These are phyloP conservation scores for Ogataea nonfermentans DNA, from an alignment of 805 yeast genomes.

Conservation along the genomic window DNA sequence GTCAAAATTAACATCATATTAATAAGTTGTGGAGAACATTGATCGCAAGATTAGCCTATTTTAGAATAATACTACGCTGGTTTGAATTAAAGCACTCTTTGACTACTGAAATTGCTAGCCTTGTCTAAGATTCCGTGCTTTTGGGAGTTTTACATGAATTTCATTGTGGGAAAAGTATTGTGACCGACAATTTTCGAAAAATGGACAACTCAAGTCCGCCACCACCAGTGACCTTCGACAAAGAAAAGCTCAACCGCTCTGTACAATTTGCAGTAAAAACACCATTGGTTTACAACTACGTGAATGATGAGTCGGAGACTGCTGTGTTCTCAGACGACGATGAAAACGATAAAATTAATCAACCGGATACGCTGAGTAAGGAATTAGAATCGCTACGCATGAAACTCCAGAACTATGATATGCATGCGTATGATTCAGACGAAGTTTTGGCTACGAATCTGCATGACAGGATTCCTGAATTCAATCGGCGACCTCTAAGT, in stretches of 20 bases:
- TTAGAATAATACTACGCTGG: too few species aligned
- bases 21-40: too few species aligned
- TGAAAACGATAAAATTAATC: background rate
- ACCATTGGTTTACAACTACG: constrained; percentile 19
- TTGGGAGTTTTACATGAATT: too few species aligned
- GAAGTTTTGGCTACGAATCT: background rate
- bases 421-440: background rate
- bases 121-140: too few species aligned
- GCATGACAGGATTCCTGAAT: constrained; percentile 38
- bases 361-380: background rate
- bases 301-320: constrained; percentile 18
- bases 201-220: constrained; percentile 20
- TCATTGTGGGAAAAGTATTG: too few species aligned
- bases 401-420: constrained; percentile 13
- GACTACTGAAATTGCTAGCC: too few species aligned
- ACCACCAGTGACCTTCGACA: constrained; percentile 12
- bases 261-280: constrained; percentile 24
- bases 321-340: constrained; percentile 27
- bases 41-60: too few species aligned
- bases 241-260: constrained; percentile 7
- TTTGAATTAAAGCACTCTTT: background rate
- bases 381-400: background rate
- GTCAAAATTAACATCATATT: too few species aligned
- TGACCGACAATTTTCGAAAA: too few species aligned
- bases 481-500: constrained; percentile 68